Evolutionary conservation across 345 rosid genomes (phyloP).

Genomic region (Boechera stricta): DNA sequence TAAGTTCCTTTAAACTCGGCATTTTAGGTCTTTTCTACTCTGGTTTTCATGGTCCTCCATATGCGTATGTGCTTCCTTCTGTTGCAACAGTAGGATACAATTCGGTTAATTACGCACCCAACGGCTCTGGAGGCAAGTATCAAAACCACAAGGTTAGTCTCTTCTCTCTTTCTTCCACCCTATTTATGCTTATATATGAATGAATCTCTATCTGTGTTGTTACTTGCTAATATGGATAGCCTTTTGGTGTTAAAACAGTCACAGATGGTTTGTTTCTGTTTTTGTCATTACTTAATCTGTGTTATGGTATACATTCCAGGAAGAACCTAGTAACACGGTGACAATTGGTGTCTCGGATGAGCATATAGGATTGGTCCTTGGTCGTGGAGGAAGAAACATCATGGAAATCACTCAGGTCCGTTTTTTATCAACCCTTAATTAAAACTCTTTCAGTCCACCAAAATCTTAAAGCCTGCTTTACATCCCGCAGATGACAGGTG

Average conservation of each 20-base stretch:
- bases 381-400: constrained; percentile 97
- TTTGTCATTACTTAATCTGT: constrained; percentile 2
- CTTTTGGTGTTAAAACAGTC: constrained; percentile 17
- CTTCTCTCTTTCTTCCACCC: constrained; percentile 37
- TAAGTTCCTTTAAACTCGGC: constrained; percentile 59
- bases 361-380: constrained; percentile 95
- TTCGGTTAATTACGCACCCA: constrained; percentile 68
- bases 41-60: constrained; percentile 78
- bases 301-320: constrained; percentile 57
- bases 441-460: neutral
- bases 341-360: constrained; percentile 91
- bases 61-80: constrained; percentile 69
- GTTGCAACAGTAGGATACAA: constrained; percentile 77
- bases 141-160: constrained; percentile 80
- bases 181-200: neutral
- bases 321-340: constrained; percentile 69
- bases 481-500: constrained; percentile 79
- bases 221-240: constrained; percentile 20
- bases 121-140: constrained; percentile 76
- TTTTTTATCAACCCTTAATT: neutral
- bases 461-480: constrained; percentile 17
- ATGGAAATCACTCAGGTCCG: constrained; percentile 94
- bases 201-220: neutral
- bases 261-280: neutral
- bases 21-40: constrained; percentile 68